These are phyloP conservation scores for Alternaria panax DNA, from an alignment of 2,329 filamentous ascomycete species.

Conservation along the genomic window DNA sequence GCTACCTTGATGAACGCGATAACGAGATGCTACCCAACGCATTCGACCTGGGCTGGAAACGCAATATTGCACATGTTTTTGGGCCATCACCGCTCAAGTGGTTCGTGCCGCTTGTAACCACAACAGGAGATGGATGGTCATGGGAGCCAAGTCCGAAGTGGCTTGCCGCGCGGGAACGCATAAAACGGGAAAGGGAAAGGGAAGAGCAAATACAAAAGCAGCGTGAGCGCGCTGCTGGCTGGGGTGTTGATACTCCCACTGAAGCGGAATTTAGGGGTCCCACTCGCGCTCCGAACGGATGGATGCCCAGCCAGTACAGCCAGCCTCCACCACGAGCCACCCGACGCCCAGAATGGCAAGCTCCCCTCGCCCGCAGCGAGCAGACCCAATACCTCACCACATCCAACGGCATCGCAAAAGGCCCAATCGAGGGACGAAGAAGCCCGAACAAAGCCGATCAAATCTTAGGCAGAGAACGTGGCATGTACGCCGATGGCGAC, in stretches of 20 bases:
- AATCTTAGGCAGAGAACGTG: constrained; percentile 50
- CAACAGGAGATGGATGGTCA: constrained; percentile 88
- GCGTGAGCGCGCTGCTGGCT: constrained; percentile 71
- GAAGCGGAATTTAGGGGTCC: constrained; percentile 46
- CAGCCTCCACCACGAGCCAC: constrained; percentile 38
- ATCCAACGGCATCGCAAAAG: constrained; percentile 40
- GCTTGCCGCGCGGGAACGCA: constrained; percentile 71
- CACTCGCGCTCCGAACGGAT: constrained; percentile 37
- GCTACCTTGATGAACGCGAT: constrained; percentile 90
- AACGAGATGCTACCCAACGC: constrained; percentile 88
- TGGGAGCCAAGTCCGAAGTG: constrained; percentile 89
- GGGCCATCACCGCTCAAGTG: constrained; percentile 76
- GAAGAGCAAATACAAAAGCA: constrained; percentile 62
- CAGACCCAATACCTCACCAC: constrained; percentile 47
- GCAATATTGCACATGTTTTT: constrained; percentile 83
- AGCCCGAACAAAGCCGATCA: constrained; percentile 52
- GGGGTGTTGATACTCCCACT: constrained; percentile 61
- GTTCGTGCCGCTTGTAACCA: constrained; percentile 82
- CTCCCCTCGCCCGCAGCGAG: constrained; percentile 33
- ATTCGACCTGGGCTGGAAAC: constrained; percentile 85
- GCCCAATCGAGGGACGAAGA: constrained; percentile 45
- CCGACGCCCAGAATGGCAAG: constrained; percentile 43
- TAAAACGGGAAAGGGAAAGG: constrained; percentile 54
- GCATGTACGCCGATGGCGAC: constrained; percentile 47
- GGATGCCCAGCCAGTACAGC: constrained; percentile 38